Percentiles rank a stretch among this genome's conserved stretches.
phyloP scores from a whole-genome alignment of 495 filamentous ascomycete genomes.

The Rostrohypoxylon terebratum region DNA sequence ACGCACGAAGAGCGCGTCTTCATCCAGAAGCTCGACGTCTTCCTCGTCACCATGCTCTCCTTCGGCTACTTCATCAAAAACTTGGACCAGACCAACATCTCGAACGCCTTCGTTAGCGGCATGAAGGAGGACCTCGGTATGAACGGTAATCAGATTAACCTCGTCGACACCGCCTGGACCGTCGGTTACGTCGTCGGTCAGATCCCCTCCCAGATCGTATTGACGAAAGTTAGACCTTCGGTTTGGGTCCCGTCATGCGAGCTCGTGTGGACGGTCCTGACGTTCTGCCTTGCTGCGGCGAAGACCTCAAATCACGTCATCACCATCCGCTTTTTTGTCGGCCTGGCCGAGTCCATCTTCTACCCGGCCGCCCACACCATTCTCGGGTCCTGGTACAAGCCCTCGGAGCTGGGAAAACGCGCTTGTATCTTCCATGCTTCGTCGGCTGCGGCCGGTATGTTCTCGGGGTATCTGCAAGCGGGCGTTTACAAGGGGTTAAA shows the following conservation, averaged over 20 bases:
- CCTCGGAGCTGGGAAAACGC: constrained; percentile 50
- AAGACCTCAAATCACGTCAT: constrained; percentile 49
- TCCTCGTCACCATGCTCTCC: constrained; percentile 53
- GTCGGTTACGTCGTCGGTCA: constrained; percentile 55
- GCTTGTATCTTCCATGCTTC: constrained; percentile 54
- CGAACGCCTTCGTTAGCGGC: constrained; percentile 56
- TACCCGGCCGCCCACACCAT: constrained; percentile 49
- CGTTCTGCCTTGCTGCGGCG: constrained; percentile 49
- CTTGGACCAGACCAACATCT: constrained; percentile 55
- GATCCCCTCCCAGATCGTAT: constrained; percentile 56
- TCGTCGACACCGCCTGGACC: constrained; percentile 51
- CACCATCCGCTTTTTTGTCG: constrained; percentile 59
- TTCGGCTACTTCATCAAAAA: constrained; percentile 60
- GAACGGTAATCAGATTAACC: constrained; percentile 50
- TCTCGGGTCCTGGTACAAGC: constrained; percentile 50
- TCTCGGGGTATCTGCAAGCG: constrained; percentile 60
- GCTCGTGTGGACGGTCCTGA: constrained; percentile 52
- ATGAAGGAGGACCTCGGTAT: constrained; percentile 53
- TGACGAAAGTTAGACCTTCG: constrained; percentile 57
- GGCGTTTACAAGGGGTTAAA: constrained; percentile 60
- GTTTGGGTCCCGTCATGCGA: constrained; percentile 59
- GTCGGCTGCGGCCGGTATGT: constrained; percentile 48
- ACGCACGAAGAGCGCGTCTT: constrained; percentile 42
- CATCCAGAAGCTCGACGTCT: constrained; percentile 50
- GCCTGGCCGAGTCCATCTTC: constrained; percentile 60